Evolutionary conservation across 805 yeast genomes (phyloP), one percentile per base, ranked within the genome.

Genomic region (Metschnikowia kunwiensis): DNA sequence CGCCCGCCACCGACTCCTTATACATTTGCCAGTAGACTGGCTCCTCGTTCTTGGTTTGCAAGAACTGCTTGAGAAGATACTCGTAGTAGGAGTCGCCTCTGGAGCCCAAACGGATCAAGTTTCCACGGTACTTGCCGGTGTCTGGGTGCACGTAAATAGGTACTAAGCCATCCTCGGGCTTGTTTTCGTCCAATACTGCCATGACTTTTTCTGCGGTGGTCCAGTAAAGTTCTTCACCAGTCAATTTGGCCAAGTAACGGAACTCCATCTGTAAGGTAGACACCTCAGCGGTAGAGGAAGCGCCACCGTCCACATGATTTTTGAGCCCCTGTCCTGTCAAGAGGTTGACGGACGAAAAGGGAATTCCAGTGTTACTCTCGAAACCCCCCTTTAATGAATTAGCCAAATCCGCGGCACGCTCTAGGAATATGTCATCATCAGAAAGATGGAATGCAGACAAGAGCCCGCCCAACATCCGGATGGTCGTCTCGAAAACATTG

Each of bases 41-140:
- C 46, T 79, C 84, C 42, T 67, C 58, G 53, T 76, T 75, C 38
- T 71, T 70, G 2, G 96, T 86, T 58, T 85, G 89, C 46, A 89
- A 61, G 53, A 82, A 86, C 60, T 87, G 96, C 58, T 88, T 88
- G 46, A 88, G 68, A 29, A 89, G 65, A 56, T 87, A 87, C 62
- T 89, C 96, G 55, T 89, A 88, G 57, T 88, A 89, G 0, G 96
- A 86, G 60, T 88, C 97, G 31, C 96, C 97, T 49, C 96, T 72
- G 1, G 95, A 83, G 0, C 97, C 97, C 38, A 89, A 64, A 45
- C 96, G 74, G 43, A 91, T 86, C 35, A 74, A 60, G 2, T 55
- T 50, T 1, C 87, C 87, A 41, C 68, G 75, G 57, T 76, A 87
- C 43, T 68, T 64, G 5, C 93, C 96, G 0, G 82, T 73, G 27